Evolutionary conservation across 2,329 filamentous ascomycete genomes (phyloP).

Genomic region (Fusarium subtropicale): DNA sequence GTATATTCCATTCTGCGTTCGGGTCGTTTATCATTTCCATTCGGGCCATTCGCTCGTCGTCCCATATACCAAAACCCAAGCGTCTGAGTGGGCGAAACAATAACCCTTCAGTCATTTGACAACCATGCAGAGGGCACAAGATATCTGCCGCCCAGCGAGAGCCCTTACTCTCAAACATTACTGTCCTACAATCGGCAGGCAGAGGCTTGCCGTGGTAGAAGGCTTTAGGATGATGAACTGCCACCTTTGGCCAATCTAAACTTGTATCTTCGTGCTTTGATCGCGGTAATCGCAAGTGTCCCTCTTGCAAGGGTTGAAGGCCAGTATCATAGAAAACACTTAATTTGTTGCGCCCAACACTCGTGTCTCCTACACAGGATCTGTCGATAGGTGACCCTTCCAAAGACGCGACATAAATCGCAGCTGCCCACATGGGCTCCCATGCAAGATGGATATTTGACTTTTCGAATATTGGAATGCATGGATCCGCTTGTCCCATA

Average conservation of each 20-base stretch:
- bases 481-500: conserved; percentile 16
- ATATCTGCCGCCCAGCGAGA: not conserved
- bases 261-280: not conserved
- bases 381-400: not conserved
- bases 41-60: conserved; percentile 22
- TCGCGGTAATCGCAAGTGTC: not conserved
- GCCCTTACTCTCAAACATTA: conserved; percentile 14
- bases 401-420: conserved; percentile 15
- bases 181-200: too few species aligned
- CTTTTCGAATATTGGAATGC: not conserved
- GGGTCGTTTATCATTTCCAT: conserved; percentile 36
- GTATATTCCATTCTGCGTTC: not conserved
- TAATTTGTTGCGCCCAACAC: not conserved
- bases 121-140: not conserved
- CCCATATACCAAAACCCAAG: conserved; percentile 29
- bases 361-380: conserved; percentile 20
- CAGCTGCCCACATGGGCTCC: conserved; percentile 19
- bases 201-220: not conserved
- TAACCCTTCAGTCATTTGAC: conserved; percentile 14
- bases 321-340: conserved; percentile 23
- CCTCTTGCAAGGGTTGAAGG: conserved; percentile 1
- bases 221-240: conserved; percentile 2
- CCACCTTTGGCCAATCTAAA: not conserved
- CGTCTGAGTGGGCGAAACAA: conserved; percentile 27
- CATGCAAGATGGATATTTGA: conserved; percentile 8